Conservation (phyloP, 2,329 filamentous ascomycete species). For the Fusarium multiceps region DNA sequence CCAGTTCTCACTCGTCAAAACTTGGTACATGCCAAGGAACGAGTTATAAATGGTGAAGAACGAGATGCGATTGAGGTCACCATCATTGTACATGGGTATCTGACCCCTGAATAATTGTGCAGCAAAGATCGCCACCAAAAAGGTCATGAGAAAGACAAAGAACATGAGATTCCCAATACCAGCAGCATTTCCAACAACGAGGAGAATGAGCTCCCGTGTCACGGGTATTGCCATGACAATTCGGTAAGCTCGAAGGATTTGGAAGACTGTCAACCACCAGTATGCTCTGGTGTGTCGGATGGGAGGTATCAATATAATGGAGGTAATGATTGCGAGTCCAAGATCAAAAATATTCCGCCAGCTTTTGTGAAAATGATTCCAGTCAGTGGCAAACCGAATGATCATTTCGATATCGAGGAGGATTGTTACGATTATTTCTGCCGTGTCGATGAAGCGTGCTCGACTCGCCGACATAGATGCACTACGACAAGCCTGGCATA, state of each 20-base stretch:
- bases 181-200: constrained; percentile 89
- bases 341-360: constrained; percentile 85
- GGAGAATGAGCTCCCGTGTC: constrained; percentile 84
- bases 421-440: constrained; percentile 81
- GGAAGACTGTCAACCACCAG: constrained; percentile 90
- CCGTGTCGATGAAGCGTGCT: constrained; percentile 72
- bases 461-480: constrained; percentile 75
- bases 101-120: constrained; percentile 92
- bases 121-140: constrained; percentile 92
- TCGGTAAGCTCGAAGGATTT: constrained; percentile 91
- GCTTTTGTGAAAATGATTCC: constrained; percentile 80
- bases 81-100: constrained; percentile 73
- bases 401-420: constrained; percentile 85
- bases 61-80: constrained; percentile 73
- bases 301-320: constrained; percentile 84
- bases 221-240: constrained; percentile 90
- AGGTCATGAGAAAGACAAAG: constrained; percentile 96
- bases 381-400: constrained; percentile 80
- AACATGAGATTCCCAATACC: constrained; percentile 95
- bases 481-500: constrained; percentile 82
- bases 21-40: constrained; percentile 97
- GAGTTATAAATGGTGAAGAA: constrained; percentile 95
- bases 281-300: constrained; percentile 82
- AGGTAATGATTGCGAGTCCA: constrained; percentile 80
- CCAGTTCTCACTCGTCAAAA: constrained; percentile 97